Evolutionary conservation across 2,329 filamentous ascomycete genomes (phyloP), one percentile per base, ranked within the genome.

Genomic region (Furcasterigmium sp.): DNA sequence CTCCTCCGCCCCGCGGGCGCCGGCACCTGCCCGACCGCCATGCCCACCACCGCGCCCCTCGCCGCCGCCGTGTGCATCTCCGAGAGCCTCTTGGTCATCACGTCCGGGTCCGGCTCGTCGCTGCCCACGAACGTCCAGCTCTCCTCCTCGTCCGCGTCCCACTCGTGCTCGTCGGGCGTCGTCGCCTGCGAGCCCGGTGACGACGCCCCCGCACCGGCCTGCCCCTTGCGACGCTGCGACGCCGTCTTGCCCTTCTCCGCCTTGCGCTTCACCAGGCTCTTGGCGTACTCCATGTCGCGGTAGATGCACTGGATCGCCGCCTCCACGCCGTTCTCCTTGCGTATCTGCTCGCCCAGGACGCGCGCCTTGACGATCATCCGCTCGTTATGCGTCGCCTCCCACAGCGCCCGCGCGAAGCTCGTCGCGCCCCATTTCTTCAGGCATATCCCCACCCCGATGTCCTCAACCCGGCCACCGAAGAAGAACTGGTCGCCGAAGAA

Each of bases 401-500:
- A 96, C 8, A 98, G 68, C 0, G 91, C 90, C 45, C 87, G 76
- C 14, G 88, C 86, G 54, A 98, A 91, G 29, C 84, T 78, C 51
- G 80, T 85, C n/a, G 87, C 84, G 18, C 93, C 94, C 70, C 95
- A 81, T 63, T 88, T 93, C 70, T 86, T 90, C 54, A 98, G 73
- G 57, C 84, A 88, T 17, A 95, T 83, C 0, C 93, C 93, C 3
- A 97, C 93, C 1, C 93, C 91, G 6, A 98, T 73, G 56, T 97
- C 91, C 61, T 97, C 90, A 2, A 97, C 86, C 4, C 93, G 78
- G 23, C 76, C 80, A 7, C 90, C 93, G 55, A 95, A 97, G 72
- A 98, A 98, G 73, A 86, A 96, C 60, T 98, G 93, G 56, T 98
- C 93, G 5, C 93, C 93, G 58, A 98, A 98, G 70, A 97, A 98